phyloP scores from a whole-genome alignment of 2,329 filamentous ascomycete species.

The Cordyceps fumosorosea region DNA sequence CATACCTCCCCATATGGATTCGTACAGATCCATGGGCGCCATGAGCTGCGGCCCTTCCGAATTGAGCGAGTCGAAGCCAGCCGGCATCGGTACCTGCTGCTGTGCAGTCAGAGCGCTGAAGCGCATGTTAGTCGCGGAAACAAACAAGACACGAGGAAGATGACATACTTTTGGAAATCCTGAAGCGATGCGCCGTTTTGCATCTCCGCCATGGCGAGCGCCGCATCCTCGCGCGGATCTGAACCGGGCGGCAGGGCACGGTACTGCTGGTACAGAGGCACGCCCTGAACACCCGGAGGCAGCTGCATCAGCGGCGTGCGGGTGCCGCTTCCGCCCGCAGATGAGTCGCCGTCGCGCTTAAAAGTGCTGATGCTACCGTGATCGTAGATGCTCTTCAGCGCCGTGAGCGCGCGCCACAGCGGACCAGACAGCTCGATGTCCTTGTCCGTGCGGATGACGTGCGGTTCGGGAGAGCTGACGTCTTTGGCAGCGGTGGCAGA shows the following conservation, averaged over 20 bases:
- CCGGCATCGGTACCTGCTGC: constrained; percentile 29
- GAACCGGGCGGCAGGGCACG: constrained; percentile 25
- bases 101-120: constrained; percentile 29
- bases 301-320: constrained; percentile 34
- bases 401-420: constrained; percentile 52
- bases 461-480: constrained; percentile 43
- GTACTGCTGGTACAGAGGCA: constrained; percentile 20
- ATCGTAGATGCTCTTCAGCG: constrained; percentile 60
- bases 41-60: constrained; percentile 53
- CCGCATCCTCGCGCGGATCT: constrained; percentile 55
- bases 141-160: not conserved
- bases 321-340: constrained; percentile 38
- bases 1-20: constrained; percentile 63
- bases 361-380: constrained; percentile 51
- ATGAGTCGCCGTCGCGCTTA: constrained; percentile 43
- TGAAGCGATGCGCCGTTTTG: constrained; percentile 48
- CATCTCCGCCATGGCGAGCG: constrained; percentile 59
- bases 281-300: constrained; percentile 19
- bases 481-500: constrained; percentile 60
- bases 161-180: constrained; percentile 37
- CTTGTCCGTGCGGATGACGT: constrained; percentile 49
- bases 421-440: constrained; percentile 58
- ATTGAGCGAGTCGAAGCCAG: constrained; percentile 41
- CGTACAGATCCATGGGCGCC: constrained; percentile 62
- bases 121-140: constrained; percentile 11